Base-by-base conservation (phyloP, 2,329 filamentous ascomycete species). In the Fusarium protoensiforme region DNA sequence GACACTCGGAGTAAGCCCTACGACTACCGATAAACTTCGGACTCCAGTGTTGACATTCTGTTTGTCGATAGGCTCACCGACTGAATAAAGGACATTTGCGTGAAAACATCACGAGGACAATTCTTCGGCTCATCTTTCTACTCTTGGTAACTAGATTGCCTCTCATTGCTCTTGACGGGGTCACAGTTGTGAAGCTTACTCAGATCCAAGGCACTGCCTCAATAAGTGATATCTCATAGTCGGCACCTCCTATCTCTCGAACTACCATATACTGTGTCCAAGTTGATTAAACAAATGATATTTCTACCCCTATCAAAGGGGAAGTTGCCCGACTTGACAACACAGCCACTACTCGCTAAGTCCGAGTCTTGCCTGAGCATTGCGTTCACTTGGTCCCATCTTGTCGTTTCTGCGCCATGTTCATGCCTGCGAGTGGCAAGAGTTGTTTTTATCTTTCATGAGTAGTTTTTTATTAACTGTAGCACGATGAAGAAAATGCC, bases 181-280 rank as follows among this genome's bases (percentile, higher is more conserved):
- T 53, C 46, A 20, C 16, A 31, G 27, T 53, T 31, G 27, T 31
- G 27, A 53, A 14, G 46, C 46, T 53, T 53, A 53, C 46, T 53
- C 46, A 53, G 46, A 53, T 53, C 46, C 14, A 31, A 53, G 2
- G 18, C 46, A 53, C 46, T 53, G 46, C 46, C 46, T 9, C 46
- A 31, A 31, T 27, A 53, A 53, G 20, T 31, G 27, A 16, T 14
- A 20, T 53, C 18, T 18, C 2, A 2, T 31, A 33, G 27, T 31
- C 20, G 14, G n/a, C 46, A 53, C 46, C 27, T 31, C 46, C 13
- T 31, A 53, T 31, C 7, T 1, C 27, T n/a, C 2, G 2, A n/a
- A 20, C 46, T 20, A 14, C 1, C 6, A n/a, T 20, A 4, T 53
- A 53, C 18, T 13, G 46, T 51, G 46, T 51, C 7, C 7, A 31